Percentiles rank a stretch among this genome's conserved stretches.
Evolutionary conservation across 768 basidiomycete genomes (phyloP).

Genomic region (Trametes cubensis): DNA sequence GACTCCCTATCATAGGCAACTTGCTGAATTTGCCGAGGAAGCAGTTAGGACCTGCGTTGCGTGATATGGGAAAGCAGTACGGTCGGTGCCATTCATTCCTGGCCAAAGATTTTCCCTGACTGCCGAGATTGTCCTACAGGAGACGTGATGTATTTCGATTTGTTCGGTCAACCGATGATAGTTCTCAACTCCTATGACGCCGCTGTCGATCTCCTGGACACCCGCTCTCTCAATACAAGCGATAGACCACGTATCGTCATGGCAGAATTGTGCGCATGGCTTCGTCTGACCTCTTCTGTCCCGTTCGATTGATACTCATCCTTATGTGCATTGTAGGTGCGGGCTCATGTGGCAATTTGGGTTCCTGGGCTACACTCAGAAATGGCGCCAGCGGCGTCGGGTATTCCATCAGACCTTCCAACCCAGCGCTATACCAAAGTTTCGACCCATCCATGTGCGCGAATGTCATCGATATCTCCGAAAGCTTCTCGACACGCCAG

Average conservation of each 20-base stretch:
- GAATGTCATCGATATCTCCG: conserved; percentile 1
- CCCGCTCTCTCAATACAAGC: conserved; percentile 68
- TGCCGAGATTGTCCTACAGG: conserved; percentile 41
- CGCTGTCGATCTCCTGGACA: conserved; percentile 66
- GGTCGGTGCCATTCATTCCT: conserved; percentile 3
- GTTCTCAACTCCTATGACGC: conserved; percentile 66
- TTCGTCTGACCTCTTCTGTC: too few relatives aligned
- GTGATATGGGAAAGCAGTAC: conserved; percentile 23
- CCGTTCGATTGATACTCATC: too few relatives aligned
- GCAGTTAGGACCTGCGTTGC: conserved; percentile 13
- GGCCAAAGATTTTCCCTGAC: background rate
- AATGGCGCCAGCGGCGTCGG: conserved; percentile 8
- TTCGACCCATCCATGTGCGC: background rate
- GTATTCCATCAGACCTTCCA: conserved; percentile 10
- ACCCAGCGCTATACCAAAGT: background rate
- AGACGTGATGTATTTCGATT: conserved; percentile 58
- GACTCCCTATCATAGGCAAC: conserved; percentile 29
- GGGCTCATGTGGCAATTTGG: background rate
- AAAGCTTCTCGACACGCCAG: background rate
- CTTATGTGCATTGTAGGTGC: conserved; percentile 33
- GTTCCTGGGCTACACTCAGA: background rate
- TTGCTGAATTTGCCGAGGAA: conserved; percentile 24
- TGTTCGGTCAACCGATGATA: conserved; percentile 66
- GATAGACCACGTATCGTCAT: conserved; percentile 73
- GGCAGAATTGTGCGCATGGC: conserved; percentile 55